Evolutionary conservation across 768 basidiomycete genomes (phyloP), one percentile per base, ranked within the genome.

Genomic region (Imleria badia): DNA sequence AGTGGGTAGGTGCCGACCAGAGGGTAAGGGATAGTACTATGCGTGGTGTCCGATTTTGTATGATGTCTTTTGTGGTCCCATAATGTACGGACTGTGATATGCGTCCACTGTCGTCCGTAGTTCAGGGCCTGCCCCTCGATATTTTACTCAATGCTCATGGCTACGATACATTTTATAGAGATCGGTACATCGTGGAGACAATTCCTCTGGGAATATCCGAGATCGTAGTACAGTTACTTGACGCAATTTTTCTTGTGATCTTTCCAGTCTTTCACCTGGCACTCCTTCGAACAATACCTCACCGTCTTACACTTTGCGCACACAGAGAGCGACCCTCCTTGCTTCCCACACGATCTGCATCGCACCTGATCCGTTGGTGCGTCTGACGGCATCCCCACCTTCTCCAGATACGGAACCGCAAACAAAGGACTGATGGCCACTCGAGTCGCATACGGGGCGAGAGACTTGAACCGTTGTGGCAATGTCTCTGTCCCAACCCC

Each of bases 401-500:
- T 63, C 56, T 83, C 79, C 57, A 82, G 50, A 60, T 78, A 82
- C 7, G 81, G 72, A 15, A 79, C 75, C 0, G 78, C 73, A 48
- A 84, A 85, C 12, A 86, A 65, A 0, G 81, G 84, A 2, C 76
- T 72, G 36, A 86, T 66, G 0, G 81, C 85, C 6, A 76, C 66
- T 10, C 83, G 71, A 2, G 80, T 82, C 14, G 71, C 75, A 48
- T 76, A 76, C 8, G 74, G 73, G 2, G 74, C 73, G 13, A 84
- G 61, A 2, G 48, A 33, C 54, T 68, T 66, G 78, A 79, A 84
- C 11, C 60, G 56, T 13, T 58, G 41, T 0, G 58, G 58, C 54
- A 84, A 75, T 1, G 58, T 65, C 3, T 70, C 76, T 6, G 77
- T 66, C 45, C 78, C 75, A 42, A 82, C 73, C 4, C 82, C 82